Base-by-base conservation (phyloP, 2,329 filamentous ascomycete genomes). In the Calonectria fujianensis region DNA sequence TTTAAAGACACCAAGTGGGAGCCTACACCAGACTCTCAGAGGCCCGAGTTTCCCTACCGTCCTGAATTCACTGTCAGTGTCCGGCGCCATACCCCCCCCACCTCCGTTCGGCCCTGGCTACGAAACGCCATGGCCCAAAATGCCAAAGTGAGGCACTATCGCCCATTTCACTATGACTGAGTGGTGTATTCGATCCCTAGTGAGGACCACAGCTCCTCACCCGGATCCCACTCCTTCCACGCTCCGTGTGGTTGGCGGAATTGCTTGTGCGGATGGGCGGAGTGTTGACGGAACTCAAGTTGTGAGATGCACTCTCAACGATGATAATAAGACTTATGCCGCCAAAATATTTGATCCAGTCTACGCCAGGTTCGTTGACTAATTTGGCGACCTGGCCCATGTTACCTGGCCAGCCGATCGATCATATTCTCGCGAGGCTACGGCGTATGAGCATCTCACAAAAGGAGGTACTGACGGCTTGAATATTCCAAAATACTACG, bases 361-460 rank as follows among this genome's bases (percentile, higher is more conserved):
- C 29, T 54, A 54, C 31, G 29, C 51, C 18, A 29, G 18, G 10
- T 13, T 3, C 11, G 3, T 20, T 20, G 51, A 54, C 20, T 16
- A 54, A 29, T 54, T 54, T 7, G 29, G 29, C 29, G 9, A 6
- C 16, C 27, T 8, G 7, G 13, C 29, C 3, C 29, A 54, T 54
- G 51, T 54, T 9, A 54, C 51, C 27, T 54, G 51, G 51, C 9
- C 10, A 20, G 29, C 29, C 16, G 51, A 54, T 32, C 29, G 18
- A 18, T 54, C 51, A 32, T 54, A 31, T 54, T 54, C 51, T 32
- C 51, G 51, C 18, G 51, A 54, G 29, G 51, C 51, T 16, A 29
- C 51, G 1, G 51, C 29, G 18, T 54, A 54, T 32, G 51, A 54
- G 29, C 29, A 32, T 54, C 51, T 54, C 7, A n/a, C 27, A 20